Evolutionary conservation across 257 asterid genomes (phyloP).

Genomic region (Solanum bulbocastanum): DNA sequence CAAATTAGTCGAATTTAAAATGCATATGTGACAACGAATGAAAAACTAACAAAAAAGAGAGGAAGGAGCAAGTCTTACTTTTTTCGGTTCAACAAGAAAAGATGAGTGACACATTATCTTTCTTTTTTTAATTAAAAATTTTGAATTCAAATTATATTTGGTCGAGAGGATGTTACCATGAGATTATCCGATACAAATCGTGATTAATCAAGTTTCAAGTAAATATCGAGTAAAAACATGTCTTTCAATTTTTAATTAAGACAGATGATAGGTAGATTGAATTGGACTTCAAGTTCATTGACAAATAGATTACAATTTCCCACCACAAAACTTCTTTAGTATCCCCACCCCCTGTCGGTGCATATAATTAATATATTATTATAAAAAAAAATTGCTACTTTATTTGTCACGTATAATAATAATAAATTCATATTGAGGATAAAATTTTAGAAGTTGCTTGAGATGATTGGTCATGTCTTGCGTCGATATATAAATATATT

Average conservation of each 20-base stretch:
- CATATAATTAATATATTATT: background rate
- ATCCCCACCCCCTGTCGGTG: background rate
- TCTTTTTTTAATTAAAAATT: background rate
- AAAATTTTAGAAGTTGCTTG: background rate
- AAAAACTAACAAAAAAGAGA: background rate
- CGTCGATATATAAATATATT: background rate
- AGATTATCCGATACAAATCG: accelerated
- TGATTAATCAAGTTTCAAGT: accelerated
- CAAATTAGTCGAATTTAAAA: background rate
- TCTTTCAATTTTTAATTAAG: background rate
- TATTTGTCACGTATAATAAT: background rate
- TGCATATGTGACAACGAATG: accelerated
- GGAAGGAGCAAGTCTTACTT: background rate
- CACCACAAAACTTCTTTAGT: background rate
- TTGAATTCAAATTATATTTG: accelerated
- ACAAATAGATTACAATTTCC: background rate
- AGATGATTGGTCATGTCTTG: background rate
- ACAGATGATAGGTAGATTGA: background rate
- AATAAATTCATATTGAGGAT: background rate
- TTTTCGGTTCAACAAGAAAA: background rate
- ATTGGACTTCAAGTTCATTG: background rate
- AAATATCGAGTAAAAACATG: background rate
- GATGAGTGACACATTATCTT: background rate
- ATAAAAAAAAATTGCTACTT: background rate
- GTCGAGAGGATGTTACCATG: accelerated